A percentile compares a stretch with the other conserved stretches of the same genome.
phyloP scores from a whole-genome alignment of 306 rosid genomes.

The Cyamopsis tetragonoloba region DNA sequence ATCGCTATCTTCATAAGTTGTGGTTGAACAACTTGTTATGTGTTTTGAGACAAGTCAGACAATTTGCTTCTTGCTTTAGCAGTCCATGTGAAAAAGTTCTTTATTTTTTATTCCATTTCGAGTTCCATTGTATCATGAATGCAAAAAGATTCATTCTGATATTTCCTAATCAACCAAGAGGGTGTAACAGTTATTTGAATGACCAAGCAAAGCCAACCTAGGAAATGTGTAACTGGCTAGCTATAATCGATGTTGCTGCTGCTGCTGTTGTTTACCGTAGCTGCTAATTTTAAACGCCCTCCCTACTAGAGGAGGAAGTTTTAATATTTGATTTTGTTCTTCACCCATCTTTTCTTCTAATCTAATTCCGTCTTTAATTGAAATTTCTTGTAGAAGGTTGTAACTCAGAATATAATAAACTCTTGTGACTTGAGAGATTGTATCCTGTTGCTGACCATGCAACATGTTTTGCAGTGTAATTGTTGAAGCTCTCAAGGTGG shows the following conservation, averaged over 20 bases:
- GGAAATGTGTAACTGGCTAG: neutral
- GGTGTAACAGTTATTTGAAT: neutral
- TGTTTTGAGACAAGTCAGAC: neutral
- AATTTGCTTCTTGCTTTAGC: neutral
- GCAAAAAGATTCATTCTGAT: neutral
- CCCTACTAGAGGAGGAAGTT: neutral
- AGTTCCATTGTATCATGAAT: neutral
- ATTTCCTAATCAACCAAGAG: neutral
- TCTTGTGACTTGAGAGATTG: neutral
- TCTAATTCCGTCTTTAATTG: neutral
- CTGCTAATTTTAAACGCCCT: neutral
- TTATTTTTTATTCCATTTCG: neutral
- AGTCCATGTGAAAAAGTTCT: neutral
- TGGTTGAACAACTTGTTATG: neutral
- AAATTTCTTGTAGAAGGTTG: neutral
- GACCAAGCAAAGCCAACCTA: neutral
- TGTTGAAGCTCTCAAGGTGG: constrained; percentile 80
- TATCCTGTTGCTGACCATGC: neutral
- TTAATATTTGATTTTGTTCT: neutral
- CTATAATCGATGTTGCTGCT: neutral
- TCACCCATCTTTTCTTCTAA: neutral
- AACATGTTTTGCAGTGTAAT: constrained; percentile 53
- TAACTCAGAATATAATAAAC: neutral
- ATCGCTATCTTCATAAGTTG: neutral
- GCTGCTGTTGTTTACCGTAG: neutral